These are phyloP conservation scores for Haplographium delicatum DNA, from an alignment of 495 filamentous ascomycete species.

Conservation along the genomic window DNA sequence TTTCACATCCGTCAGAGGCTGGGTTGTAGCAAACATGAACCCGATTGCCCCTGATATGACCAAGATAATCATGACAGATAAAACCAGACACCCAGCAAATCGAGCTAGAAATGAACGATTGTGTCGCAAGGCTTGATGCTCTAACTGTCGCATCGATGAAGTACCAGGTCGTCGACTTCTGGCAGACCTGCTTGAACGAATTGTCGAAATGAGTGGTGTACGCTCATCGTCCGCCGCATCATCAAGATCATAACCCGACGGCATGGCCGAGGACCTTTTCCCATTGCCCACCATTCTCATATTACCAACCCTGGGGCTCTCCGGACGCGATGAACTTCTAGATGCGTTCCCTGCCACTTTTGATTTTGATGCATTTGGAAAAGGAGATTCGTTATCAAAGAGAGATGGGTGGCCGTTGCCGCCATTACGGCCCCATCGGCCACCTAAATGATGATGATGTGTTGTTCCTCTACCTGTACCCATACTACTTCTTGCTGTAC, in stretches of 20 bases:
- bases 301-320: slow-evolving; percentile 36
- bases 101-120: slow-evolving; percentile 58
- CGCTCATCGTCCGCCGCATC: slow-evolving; percentile 80
- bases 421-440: slow-evolving; percentile 59
- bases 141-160: slow-evolving; percentile 67
- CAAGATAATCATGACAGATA: slow-evolving; percentile 67
- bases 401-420: slow-evolving; percentile 65
- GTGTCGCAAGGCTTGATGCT: slow-evolving; percentile 63
- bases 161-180: slow-evolving; percentile 51
- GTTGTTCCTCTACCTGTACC: slow-evolving; percentile 61
- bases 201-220: slow-evolving; percentile 63
- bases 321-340: slow-evolving; percentile 58
- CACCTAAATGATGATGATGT: slow-evolving; percentile 65
- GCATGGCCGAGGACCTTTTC: slow-evolving; percentile 44
- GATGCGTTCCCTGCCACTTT: slow-evolving; percentile 35
- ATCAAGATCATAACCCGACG: slow-evolving; percentile 44
- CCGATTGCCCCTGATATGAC: slow-evolving; percentile 75
- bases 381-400: slow-evolving; percentile 74
- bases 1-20: slow-evolving; percentile 71
- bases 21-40: slow-evolving; percentile 87
- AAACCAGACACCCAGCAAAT: slow-evolving; percentile 73
- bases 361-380: slow-evolving; percentile 36
- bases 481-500: slow-evolving; percentile 49
- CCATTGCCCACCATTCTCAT: slow-evolving; percentile 30
- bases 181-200: slow-evolving; percentile 52